phyloP scores from a whole-genome alignment of 345 rosid species.

The Arabis alpina region DNA sequence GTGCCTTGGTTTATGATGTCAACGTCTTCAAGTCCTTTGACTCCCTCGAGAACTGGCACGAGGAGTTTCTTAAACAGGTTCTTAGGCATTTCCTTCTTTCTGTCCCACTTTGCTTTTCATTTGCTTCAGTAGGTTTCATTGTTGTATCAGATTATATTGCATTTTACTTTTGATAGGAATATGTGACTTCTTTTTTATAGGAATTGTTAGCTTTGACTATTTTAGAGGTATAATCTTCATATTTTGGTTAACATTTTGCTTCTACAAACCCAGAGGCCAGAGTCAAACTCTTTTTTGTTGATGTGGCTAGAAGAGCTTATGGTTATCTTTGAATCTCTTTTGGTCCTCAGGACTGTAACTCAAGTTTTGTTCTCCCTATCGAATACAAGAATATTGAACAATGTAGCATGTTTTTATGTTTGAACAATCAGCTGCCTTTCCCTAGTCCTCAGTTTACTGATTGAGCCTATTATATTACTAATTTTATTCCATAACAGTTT shows the following conservation, averaged over 20 bases:
- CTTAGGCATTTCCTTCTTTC: background rate
- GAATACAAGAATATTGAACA: background rate
- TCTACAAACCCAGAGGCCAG: background rate
- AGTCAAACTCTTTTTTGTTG: background rate
- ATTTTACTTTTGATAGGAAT: background rate
- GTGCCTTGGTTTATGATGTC: constrained; percentile 91
- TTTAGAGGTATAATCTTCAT: constrained; percentile 8
- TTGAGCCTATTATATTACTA: background rate
- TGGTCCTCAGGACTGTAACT: background rate
- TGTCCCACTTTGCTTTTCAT: constrained; percentile 39
- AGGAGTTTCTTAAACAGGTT: constrained; percentile 98
- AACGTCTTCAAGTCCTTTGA: constrained; percentile 89
- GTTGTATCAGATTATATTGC: background rate
- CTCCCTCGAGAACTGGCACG: constrained; percentile 93
- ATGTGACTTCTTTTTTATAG: background rate
- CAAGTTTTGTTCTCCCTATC: background rate
- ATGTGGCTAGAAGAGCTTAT: background rate
- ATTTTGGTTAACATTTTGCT: background rate
- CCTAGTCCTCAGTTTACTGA: background rate
- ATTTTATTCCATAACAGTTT: background rate
- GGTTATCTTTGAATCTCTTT: constrained; percentile 3
- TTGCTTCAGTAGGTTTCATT: constrained; percentile 12
- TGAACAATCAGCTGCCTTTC: background rate
- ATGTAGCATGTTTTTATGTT: background rate
- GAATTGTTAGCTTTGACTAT: constrained; percentile 9